Base-by-base conservation (phyloP, 179 eudicot genomes). In the Silene vulgaris region DNA sequence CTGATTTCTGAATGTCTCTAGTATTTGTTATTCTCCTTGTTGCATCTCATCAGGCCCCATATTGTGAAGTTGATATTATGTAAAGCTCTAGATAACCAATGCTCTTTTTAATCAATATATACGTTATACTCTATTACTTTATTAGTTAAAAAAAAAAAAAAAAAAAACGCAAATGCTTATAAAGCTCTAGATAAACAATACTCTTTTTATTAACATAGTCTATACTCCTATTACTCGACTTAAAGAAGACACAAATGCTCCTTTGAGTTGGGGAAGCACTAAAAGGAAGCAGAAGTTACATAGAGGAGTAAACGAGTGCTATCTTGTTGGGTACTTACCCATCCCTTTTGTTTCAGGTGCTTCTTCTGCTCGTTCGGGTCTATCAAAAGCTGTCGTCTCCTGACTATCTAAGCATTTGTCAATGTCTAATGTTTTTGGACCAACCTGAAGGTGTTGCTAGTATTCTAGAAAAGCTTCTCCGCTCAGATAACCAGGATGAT, bases 381-480 rank as follows among this genome's bases (percentile, higher is more conserved):
- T 86, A 88, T 81, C 87, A 92, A 77, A 82, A 90, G 85, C 78
- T 88, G 84, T 88, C 97, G n/a, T 89, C 98, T 17, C 95, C 98
- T 5, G 97, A 94, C 85, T 89, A 89, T 80, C 74, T 90, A 82
- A 92, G 94, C 89, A 90, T 92, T 69, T 94, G 97, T 71, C 98
- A 94, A 84, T 88, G 97, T 80, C 94, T 94, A 20, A 92, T 94
- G 98, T 94, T 94, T 83, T 74, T 94, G 78, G 89, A 89, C 81
- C 87, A 90, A 77, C 88, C 96, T 30, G 89, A 87, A 48, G 90
- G 85, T 72, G 96, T 94, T 77, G 90, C 89, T 16, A 83, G 83
- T 88, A 90, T 94, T 79, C 83, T 92, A 76, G 96, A 85, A 85
- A 87, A 89, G 77, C 92, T 92, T 73, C 81, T 94, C 17, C 84